Base-by-base conservation (phyloP, 1,139 yeast genomes). In the Casaregolazyma lundiana region DNA sequence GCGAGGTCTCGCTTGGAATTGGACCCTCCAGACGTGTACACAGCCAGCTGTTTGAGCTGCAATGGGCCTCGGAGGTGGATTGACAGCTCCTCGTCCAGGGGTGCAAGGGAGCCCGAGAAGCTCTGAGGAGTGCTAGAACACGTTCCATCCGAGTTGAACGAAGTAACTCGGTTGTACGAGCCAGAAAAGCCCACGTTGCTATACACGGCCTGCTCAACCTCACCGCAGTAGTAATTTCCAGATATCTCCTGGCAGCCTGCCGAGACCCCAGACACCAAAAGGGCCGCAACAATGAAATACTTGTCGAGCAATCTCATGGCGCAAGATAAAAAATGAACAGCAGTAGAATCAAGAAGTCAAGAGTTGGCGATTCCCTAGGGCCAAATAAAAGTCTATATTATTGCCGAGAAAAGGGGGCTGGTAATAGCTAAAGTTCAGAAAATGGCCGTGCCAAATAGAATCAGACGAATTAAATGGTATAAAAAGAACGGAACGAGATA, bases 31-130 rank as follows among this genome's bases (percentile, higher is more conserved):
- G 52, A 59, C 59, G 47, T 48, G 68, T 82, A 84, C 56, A 75
- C 87, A 56, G 89, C 97, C 63, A 92, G 88, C 68, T 86, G 85
- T 60, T 74, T 70, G 63, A 90, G 76, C 50, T 77, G 73, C 56
- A 92, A 66, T 29, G 97, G 98, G 48, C 97, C 98, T 69, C 97
- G 81, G 74, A 90, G 87, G 67, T 90, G 97, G 48, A 92, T 86
- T 15, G 96, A 82, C 45, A 90, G 71, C 65, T 88, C 96, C 69
- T 88, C 95, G 67, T 88, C 80, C 51, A 90, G 71, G 29, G 97
- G 97, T 42, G 96, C 71, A 62, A 87, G 71, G 21, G 79, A 52
- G 43, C 97, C 97, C 13, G 84, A 75, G 69, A 88, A 85, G 7
- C 76, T 53, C 16, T 69, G 68, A 13, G 77, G 58, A 17, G 68